Conservation (phyloP, 371 early-diverging fungal species). For the Rhizopus microsporus region DNA sequence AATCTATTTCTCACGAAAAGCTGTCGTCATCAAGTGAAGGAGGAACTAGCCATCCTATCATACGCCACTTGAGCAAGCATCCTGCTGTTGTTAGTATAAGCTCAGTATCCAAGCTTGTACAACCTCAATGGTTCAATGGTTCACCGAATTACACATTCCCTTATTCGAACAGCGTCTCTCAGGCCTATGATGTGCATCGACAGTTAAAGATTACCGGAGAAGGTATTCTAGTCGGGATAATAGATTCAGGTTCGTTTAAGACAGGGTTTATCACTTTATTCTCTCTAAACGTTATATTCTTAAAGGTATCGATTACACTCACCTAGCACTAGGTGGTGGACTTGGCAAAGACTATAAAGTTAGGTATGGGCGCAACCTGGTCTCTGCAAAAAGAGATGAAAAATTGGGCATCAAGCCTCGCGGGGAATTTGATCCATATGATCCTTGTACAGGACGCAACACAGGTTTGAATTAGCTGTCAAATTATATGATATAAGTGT, state of each 20-base stretch:
- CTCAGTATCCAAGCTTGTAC: too few species aligned
- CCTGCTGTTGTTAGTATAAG: too few species aligned
- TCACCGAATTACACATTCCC: slow-evolving; percentile 5
- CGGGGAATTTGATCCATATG: slow-evolving; percentile 42
- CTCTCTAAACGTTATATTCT: neutral
- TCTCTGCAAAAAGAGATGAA: slow-evolving; percentile 25
- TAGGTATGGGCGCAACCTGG: slow-evolving; percentile 33
- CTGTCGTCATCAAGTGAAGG: too few species aligned
- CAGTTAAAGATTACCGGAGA: slow-evolving; percentile 49
- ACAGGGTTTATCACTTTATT: neutral
- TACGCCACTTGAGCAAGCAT: too few species aligned
- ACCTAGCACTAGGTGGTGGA: slow-evolving; percentile 73
- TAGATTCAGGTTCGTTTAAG: slow-evolving; percentile 58
- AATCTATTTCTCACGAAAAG: too few species aligned
- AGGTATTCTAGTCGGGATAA: slow-evolving; percentile 71
- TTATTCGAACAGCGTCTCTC: slow-evolving; percentile 15
- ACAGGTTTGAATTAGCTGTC: slow-evolving; percentile 15
- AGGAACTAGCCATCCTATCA: too few species aligned
- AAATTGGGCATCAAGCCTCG: slow-evolving; percentile 21
- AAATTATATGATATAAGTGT: too few species aligned
- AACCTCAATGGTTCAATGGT: slow-evolving; percentile 21
- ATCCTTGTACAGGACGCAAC: slow-evolving; percentile 22
- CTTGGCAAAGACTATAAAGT: slow-evolving; percentile 65
- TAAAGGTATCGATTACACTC: slow-evolving; percentile 60
- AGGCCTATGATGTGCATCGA: slow-evolving; percentile 37